Conservation (phyloP, 192 early-diverging fungal species). For the Chytriomyces confervae region DNA sequence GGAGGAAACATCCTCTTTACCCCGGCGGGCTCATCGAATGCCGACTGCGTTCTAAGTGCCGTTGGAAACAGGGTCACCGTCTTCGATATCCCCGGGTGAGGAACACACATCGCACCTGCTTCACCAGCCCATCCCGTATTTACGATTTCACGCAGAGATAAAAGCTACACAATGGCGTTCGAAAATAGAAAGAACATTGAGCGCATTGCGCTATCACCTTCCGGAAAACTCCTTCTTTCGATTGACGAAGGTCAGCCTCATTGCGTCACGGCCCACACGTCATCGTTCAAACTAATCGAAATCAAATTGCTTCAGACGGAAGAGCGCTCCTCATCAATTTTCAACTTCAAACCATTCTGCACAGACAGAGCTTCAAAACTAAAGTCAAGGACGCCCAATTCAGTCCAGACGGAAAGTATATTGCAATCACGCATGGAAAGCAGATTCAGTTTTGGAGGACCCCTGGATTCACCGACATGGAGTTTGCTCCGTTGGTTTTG, state of each 20-base stretch:
- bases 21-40: conserved; percentile 66
- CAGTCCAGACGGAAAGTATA: conserved; percentile 85
- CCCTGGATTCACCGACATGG: conserved; percentile 81
- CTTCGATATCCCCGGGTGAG: conserved; percentile 94
- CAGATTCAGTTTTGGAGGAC: conserved; percentile 89
- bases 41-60: conserved; percentile 89
- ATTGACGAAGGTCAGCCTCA: conserved; percentile 80
- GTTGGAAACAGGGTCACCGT: conserved; percentile 96
- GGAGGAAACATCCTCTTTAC: conserved; percentile 95
- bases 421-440: conserved; percentile 88
- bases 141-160: conserved; percentile 67
- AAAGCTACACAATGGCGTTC: conserved; percentile 88
- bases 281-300: background rate
- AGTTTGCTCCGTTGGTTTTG: conserved; percentile 92
- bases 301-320: conserved; percentile 67
- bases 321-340: conserved; percentile 86
- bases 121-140: background rate
- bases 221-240: conserved; percentile 84
- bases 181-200: conserved; percentile 93
- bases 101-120: background rate
- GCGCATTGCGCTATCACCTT: conserved; percentile 87
- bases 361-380: conserved; percentile 86
- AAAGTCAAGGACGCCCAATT: conserved; percentile 85
- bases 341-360: conserved; percentile 80
- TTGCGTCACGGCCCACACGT: background rate